Percentiles rank a stretch among this genome's conserved stretches.
phyloP scores from a whole-genome alignment of 345 rosid species.

The Eucalyptus polyanthemos region DNA sequence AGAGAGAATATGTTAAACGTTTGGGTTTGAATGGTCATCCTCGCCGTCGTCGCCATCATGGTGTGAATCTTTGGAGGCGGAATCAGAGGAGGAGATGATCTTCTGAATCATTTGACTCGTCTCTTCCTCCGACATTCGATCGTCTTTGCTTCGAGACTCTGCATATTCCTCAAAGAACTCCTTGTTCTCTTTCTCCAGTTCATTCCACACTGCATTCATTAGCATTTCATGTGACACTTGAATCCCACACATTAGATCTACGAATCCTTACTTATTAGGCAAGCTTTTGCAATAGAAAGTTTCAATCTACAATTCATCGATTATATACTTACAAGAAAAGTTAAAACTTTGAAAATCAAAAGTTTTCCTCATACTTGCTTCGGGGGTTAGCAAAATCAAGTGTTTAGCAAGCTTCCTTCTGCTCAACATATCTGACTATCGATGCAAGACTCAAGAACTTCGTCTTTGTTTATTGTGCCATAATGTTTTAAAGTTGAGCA shows the following conservation, averaged over 20 bases:
- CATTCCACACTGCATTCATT: slow-evolving; percentile 63
- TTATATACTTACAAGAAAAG: not conserved
- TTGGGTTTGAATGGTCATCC: not conserved
- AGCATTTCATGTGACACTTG: not conserved
- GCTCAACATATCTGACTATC: not conserved
- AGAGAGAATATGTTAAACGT: not conserved
- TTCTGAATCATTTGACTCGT: slow-evolving; percentile 67
- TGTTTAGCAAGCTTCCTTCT: not conserved
- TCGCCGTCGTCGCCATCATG: not conserved
- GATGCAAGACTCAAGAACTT: not conserved
- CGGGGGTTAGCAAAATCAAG: not conserved
- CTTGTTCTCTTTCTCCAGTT: slow-evolving; percentile 87
- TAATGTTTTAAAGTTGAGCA: not conserved
- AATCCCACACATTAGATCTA: not conserved
- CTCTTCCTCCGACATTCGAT: slow-evolving; percentile 78
- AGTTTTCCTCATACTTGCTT: not conserved
- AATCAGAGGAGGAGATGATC: slow-evolving; percentile 41
- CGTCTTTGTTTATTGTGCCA: not conserved
- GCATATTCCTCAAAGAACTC: slow-evolving; percentile 74
- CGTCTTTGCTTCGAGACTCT: slow-evolving; percentile 44
- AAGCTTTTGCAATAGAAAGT: not conserved
- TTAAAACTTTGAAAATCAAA: not conserved
- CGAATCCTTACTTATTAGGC: not conserved
- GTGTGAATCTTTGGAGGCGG: slow-evolving; percentile 10
- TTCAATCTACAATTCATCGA: not conserved